These are phyloP conservation scores for Microdochium paspali DNA, from an alignment of 2,329 filamentous ascomycete species.

Conservation along the genomic window DNA sequence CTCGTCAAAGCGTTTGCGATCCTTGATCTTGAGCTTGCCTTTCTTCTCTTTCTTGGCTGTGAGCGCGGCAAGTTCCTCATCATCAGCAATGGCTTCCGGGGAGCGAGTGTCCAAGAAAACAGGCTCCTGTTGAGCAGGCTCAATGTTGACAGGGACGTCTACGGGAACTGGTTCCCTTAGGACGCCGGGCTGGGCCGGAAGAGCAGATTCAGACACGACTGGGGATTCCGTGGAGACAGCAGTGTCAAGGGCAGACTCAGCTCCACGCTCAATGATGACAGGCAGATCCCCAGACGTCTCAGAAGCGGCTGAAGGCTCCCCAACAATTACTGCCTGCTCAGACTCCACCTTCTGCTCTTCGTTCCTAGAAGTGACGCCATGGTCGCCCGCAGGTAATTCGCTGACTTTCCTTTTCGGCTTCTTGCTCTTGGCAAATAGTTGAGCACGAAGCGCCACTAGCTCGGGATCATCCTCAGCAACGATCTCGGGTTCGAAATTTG, in stretches of 20 bases:
- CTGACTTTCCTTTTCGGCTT: too few relatives aligned
- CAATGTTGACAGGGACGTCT: background rate
- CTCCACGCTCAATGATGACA: background rate
- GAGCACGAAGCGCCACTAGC: too few relatives aligned
- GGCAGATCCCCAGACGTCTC: too few relatives aligned
- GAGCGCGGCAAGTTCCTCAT: background rate
- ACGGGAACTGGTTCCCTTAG: background rate
- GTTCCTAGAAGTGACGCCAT: constrained; percentile 1
- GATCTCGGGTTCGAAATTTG: too few relatives aligned
- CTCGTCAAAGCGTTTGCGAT: background rate
- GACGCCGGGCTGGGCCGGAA: background rate
- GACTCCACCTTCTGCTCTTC: constrained; percentile 5
- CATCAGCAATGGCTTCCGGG: background rate
- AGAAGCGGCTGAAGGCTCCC: too few relatives aligned
- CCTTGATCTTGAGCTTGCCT: background rate
- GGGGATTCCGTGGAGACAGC: too few relatives aligned
- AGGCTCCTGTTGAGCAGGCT: background rate
- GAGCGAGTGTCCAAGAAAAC: background rate
- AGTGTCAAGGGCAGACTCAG: too few relatives aligned
- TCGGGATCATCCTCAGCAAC: too few relatives aligned
- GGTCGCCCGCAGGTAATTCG: background rate
- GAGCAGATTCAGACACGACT: too few relatives aligned
- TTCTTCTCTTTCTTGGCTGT: background rate
- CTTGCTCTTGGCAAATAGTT: too few relatives aligned
- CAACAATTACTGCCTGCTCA: background rate